These are phyloP conservation scores for Suillus luteus DNA, from an alignment of 768 basidiomycete species.

Conservation along the genomic window DNA sequence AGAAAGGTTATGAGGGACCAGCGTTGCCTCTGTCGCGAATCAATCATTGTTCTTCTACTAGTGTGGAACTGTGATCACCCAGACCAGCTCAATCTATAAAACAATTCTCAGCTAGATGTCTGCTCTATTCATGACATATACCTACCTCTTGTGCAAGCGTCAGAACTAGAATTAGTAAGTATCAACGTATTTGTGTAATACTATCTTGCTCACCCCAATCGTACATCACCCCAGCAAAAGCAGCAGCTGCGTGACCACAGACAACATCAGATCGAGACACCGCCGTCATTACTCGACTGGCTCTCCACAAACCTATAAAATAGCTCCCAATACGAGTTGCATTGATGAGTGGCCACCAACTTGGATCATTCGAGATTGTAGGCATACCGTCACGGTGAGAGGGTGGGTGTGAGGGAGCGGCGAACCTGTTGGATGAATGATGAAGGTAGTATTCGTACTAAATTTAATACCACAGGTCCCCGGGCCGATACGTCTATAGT, in stretches of 20 bases:
- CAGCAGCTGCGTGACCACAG: background rate
- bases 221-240: background rate
- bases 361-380: background rate
- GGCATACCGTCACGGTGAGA: background rate
- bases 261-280: background rate
- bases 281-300: background rate
- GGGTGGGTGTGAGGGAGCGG: background rate
- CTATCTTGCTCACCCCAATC: background rate
- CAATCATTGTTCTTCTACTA: background rate
- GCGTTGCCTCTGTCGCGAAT: background rate
- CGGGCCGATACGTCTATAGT: no score
- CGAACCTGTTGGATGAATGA: background rate
- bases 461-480: background rate
- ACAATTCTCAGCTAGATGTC: background rate
- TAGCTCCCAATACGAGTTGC: background rate
- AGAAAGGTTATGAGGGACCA: constrained; percentile 3
- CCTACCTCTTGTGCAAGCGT: background rate
- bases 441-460: background rate
- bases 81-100: background rate
- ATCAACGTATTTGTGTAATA: background rate
- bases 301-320: background rate
- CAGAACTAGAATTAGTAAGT: background rate
- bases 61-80: background rate
- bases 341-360: background rate
- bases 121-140: background rate